Evolutionary conservation across 768 basidiomycete species (phyloP), one percentile per base, ranked within the genome.

Genomic region (Mycena chlorophos): DNA sequence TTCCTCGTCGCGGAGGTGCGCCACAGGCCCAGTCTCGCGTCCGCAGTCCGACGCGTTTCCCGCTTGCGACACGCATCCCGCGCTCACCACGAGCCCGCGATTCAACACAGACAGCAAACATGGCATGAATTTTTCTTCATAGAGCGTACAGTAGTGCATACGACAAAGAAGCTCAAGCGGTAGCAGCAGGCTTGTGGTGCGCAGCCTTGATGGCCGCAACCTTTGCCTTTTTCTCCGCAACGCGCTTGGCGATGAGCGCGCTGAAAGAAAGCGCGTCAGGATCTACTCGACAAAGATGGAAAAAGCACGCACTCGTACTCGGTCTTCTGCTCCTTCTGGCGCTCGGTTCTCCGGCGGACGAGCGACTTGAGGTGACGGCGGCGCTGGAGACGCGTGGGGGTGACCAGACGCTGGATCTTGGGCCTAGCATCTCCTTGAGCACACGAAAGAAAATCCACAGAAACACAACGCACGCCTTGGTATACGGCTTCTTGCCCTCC

Each of bases 401-500:
- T 98, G 65, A 98, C 94, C 57, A 98, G 85, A 69, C 95, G 86
- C 77, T 97, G 94, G 73, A 98, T 97, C 81, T 96, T 96, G 68
- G 95, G 94, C 66, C 92, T 93, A 30, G 13, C 38, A 37, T 49
- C 10, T 49, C 26, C 6, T 45, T 27, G 8, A 26, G n/a, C 31
- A 37, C 34, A 27, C 30, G 22, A 29, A 46, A 27, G 13, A 31
- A 4, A 51, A 26, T 51, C 38, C 17, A 28, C 49, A 31, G 17
- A 23, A 37, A 54, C 3, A 14, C 3, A 5, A 87, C 88, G 72
- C 69, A 94, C 90, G 95, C 93, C 81, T 99, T 99, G 78, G 88
- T 92, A 77, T 94, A 96, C 42, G 94, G 89, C 80, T 97, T 97
- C 49, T 88, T 91, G 61, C 80, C 76, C 67, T 84, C 83, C 82